Evolutionary conservation across 768 basidiomycete species (phyloP).

Genomic region (Rossbeevera mucosa): DNA sequence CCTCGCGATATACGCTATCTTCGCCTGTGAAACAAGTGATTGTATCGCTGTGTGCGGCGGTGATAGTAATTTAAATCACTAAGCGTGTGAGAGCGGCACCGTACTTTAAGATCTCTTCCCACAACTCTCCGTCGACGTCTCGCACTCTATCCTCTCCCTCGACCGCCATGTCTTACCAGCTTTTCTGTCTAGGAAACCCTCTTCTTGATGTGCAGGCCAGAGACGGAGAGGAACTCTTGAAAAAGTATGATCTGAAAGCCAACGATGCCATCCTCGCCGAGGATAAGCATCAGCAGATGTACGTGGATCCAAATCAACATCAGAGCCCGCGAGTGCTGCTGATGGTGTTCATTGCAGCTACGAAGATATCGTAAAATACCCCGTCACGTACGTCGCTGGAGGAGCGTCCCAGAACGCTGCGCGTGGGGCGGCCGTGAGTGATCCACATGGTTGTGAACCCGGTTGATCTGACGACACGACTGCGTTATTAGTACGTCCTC

Average conservation of each 20-base stretch:
- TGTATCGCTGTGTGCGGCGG: background rate
- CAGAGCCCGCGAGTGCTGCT: background rate
- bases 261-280: conserved; percentile 96
- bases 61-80: background rate
- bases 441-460: background rate
- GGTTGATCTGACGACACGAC: background rate
- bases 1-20: background rate
- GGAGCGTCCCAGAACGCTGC: conserved; percentile 97
- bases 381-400: conserved; percentile 90
- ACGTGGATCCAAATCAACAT: background rate
- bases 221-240: conserved; percentile 75
- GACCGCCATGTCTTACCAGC: conserved; percentile 49
- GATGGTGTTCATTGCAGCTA: conserved; percentile 51
- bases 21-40: background rate
- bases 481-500: conserved; percentile 75
- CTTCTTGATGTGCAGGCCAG: conserved; percentile 94
- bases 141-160: conserved; percentile 1
- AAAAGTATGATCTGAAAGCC: conserved; percentile 86
- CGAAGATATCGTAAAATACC: conserved; percentile 72
- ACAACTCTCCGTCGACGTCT: conserved; percentile 12
- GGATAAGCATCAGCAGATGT: conserved; percentile 87
- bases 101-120: conserved; percentile 1
- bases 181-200: conserved; percentile 95
- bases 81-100: background rate
- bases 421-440: conserved; percentile 87